These are phyloP conservation scores for Mucuna pruriens DNA, from an alignment of 306 rosid genomes.

Conservation along the genomic window DNA sequence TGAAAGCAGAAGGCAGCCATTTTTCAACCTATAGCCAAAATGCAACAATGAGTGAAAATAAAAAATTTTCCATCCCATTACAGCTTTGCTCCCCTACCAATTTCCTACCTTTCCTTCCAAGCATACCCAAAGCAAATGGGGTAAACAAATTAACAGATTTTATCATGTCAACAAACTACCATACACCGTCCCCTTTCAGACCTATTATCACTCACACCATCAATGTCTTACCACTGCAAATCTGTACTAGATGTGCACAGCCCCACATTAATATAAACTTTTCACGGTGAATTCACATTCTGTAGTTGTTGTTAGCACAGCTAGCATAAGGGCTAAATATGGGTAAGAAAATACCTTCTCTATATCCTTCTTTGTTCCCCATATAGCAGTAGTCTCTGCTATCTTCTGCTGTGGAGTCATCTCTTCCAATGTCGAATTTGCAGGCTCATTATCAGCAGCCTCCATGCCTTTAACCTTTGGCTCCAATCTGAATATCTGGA, in stretches of 20 bases:
- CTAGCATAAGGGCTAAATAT: conserved; percentile 4
- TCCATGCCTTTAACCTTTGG: conserved; percentile 65
- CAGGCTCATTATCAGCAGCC: conserved; percentile 47
- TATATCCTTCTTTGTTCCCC: conserved; percentile 66
- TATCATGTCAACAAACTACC: not conserved
- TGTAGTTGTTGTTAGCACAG: not conserved
- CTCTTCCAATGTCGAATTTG: conserved; percentile 45
- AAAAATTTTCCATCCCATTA: not conserved
- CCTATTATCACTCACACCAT: not conserved
- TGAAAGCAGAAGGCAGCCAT: not conserved
- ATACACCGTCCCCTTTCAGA: not conserved
- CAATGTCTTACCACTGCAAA: not conserved
- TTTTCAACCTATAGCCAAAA: not conserved
- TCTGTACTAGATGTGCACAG: not conserved
- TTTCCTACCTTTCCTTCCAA: not conserved
- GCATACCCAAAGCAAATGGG: not conserved
- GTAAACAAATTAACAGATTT: not conserved
- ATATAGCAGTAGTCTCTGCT: conserved; percentile 45
- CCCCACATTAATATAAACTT: not conserved
- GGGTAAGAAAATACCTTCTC: conserved; percentile 50
- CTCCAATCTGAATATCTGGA: conserved; percentile 86
- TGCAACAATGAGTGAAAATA: not conserved
- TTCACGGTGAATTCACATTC: not conserved
- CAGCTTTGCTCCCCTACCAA: not conserved
- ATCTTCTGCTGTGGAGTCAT: conserved; percentile 40